Evolutionary conservation across 768 basidiomycete species (phyloP), one percentile per base, ranked within the genome.

Genomic region (Boletus vinaceobasis): DNA sequence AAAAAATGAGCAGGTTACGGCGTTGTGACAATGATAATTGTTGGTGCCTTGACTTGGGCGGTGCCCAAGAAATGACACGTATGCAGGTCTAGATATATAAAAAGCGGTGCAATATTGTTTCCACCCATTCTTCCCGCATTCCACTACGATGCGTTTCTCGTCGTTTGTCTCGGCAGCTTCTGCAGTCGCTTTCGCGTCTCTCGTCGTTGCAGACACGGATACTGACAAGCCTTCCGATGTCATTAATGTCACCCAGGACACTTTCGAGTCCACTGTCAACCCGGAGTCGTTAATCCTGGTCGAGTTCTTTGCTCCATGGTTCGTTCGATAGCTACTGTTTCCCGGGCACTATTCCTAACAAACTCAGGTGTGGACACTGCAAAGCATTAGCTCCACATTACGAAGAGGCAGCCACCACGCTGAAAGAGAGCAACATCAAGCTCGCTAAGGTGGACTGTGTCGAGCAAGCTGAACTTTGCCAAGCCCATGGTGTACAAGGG

Each of bases 381-480:
- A 96, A 96, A 67, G 90, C 93, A 33, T 80, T 97, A 50, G 93
- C 93, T 21, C 94, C 94, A 50, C 87, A 96, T 59, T 96, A 95
- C 61, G 92, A 95, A 69, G 86, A 90, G 70, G 96, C 97, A 4
- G 94, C 97, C 1, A 96, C 95, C 11, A 76, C 84, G 35, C 85
- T 99, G 71, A 97, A 96, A 77, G 88, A 87, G 60, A 90, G 86
- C 70, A 79, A 79, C 71, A 92, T 99, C 75, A 88, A 88, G 71
- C 74, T 99, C 50, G 94, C 94, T 61, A 96, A 98, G 70, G 95
- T 98, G 48, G 93, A 98, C 78, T 98, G 96, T 72, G 96, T 97
- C 43, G 94, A 91, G 59, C 79, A 98, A 65, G 84, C 88, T 26
- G 94, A 96, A 50, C 82, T 99, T 31, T 99, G 97, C 75, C 86